Conservation (phyloP, 2,329 filamentous ascomycete species). For the Colletotrichum truncatum region DNA sequence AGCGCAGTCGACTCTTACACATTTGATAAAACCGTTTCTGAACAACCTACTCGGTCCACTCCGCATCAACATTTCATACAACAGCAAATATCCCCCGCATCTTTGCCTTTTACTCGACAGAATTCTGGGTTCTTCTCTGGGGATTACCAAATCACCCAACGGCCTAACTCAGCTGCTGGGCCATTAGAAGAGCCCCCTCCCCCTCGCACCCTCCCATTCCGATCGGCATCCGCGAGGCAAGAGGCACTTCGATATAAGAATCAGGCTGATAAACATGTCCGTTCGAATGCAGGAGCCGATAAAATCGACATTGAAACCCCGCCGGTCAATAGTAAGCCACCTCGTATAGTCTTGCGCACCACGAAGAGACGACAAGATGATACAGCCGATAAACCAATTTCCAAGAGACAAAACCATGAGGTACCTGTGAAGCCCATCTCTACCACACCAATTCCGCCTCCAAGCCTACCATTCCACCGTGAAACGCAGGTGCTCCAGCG, state of each 20-base stretch:
- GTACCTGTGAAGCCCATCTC: neutral
- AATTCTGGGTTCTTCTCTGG: too few species aligned
- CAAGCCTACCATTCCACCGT: neutral
- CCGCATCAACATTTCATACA: too few species aligned
- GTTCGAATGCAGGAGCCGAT: neutral
- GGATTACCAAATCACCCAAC: neutral
- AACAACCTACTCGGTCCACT: too few species aligned
- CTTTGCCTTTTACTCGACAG: too few species aligned
- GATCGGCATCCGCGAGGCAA: neutral
- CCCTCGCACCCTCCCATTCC: neutral
- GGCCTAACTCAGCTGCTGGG: neutral
- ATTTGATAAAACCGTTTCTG: too few species aligned
- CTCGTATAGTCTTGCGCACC: neutral
- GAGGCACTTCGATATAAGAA: neutral
- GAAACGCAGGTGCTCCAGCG: neutral
- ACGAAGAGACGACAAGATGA: neutral
- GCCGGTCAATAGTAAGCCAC: neutral
- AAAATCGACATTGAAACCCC: neutral
- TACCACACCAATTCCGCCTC: neutral
- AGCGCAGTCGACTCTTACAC: too few species aligned
- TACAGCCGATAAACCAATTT: neutral
- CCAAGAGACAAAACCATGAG: slow-evolving; percentile 1
- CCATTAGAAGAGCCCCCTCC: neutral
- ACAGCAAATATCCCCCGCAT: too few species aligned
- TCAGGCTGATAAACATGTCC: neutral